Conservation (phyloP, 1,284 basidiomycete species). For the Tilletia caries region DNA sequence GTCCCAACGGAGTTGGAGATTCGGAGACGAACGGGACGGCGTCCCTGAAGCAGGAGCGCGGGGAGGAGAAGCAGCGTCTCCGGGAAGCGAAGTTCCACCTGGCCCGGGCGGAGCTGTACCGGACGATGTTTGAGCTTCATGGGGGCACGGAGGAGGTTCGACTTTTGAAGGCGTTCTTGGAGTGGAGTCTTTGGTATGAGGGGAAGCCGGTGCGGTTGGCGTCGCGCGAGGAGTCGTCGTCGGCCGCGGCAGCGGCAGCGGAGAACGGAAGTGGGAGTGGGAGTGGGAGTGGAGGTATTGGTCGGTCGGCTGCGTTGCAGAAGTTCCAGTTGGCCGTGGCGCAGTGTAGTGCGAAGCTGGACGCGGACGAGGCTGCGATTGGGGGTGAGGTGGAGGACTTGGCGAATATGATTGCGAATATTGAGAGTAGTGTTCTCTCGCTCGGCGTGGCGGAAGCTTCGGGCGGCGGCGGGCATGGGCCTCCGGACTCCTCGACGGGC, state of each 20-base stretch:
- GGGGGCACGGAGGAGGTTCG: constrained; percentile 35
- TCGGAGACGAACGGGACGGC: not conserved
- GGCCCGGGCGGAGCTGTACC: constrained; percentile 32
- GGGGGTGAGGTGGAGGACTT: not conserved
- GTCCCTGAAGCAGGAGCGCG: constrained; percentile 23
- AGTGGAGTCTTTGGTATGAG: constrained; percentile 31
- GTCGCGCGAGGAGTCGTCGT: constrained; percentile 19
- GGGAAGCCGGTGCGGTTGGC: constrained; percentile 1
- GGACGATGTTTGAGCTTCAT: constrained; percentile 23
- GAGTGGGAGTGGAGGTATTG: not conserved
- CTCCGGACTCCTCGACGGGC: too few relatives aligned
- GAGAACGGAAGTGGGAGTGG: not conserved
- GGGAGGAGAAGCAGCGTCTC: constrained; percentile 41
- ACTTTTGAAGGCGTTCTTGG: constrained; percentile 23
- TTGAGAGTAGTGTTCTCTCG: not conserved
- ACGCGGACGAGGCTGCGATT: constrained; percentile 7
- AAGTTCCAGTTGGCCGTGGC: not conserved
- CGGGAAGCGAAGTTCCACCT: constrained; percentile 36
- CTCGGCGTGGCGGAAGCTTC: not conserved
- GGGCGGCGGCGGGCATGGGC: too few relatives aligned
- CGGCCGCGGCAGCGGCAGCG: constrained; percentile 2
- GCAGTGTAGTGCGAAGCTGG: constrained; percentile 5
- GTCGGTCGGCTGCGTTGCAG: not conserved
- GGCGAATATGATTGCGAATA: not conserved
- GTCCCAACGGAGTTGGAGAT: not conserved